Base-by-base conservation (phyloP, 225 moss, liverwort and hornwort genomes). In the Ulota crispa region DNA sequence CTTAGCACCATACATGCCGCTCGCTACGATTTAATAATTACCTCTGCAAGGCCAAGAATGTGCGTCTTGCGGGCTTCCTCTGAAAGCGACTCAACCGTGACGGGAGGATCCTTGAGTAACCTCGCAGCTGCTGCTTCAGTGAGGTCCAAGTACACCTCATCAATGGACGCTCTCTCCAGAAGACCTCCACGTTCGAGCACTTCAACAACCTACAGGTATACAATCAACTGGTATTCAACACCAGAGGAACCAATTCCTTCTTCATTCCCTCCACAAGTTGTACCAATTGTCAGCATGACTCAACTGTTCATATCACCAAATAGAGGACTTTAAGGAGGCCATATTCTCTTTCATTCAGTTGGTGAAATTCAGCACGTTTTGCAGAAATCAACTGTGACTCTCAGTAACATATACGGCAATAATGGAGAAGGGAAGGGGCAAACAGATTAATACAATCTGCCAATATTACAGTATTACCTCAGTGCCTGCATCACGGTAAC, bases 111-210 rank as follows among this genome's bases (percentile, higher is more conserved):
- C 21, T 89, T 69, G 53, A 85, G 71, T 42, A 98, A 88, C 56
- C 92, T 89, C 30, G 85, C 82, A 69, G 80, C 82, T 42, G 93
- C 93, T 24, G 95, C 91, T 73, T 95, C 95, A 78, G 95, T 95
- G 73, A 98, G 82, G 83, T 95, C 97, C 82, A 98, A 83, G 75
- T 93, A 98, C 65, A 94, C 95, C 85, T 95, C 97, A 83, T 98
- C 95, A 67, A 98, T 95, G 65, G 97, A 95, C 72, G 95, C 94
- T 74, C 97, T 89, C 91, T 94, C 94, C 84, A 94, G 90, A 72
- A 89, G 79, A n/a, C 95, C 94, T 71, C 78, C 91, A 59, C 93
- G 90, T 4, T 93, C 93, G 54, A 78, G 78, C 26, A 78, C 66
- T 52, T 78, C 36, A 66, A 66, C 78, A 54, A 78, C 78, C 78